A percentile compares a stretch with the other conserved stretches of the same genome.
Conservation (phyloP, 768 basidiomycete genomes). For the Lepiota brunneoincarnata region DNA sequence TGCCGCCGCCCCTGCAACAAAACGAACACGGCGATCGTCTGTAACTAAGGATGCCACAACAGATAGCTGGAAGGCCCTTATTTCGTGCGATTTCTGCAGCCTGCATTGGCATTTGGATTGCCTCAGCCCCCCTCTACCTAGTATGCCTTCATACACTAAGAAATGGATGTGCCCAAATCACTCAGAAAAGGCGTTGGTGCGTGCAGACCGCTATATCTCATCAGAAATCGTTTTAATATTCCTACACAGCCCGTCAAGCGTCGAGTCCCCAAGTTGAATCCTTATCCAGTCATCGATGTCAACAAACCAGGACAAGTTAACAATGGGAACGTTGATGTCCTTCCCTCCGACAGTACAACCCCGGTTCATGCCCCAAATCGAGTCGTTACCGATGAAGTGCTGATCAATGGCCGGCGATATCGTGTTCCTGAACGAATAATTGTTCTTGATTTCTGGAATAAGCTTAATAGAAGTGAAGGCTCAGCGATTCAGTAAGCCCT, state of each 20-base stretch:
- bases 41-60: conserved; percentile 35
- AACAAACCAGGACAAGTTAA: conserved; percentile 73
- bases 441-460: conserved; percentile 94
- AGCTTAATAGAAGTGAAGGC: conserved; percentile 48
- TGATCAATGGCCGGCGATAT: conserved; percentile 88
- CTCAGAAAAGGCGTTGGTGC: conserved; percentile 79
- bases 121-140: conserved; percentile 82
- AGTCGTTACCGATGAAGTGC: conserved; percentile 73
- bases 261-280: conserved; percentile 72
- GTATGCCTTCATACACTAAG: conserved; percentile 81
- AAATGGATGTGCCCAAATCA: conserved; percentile 99
- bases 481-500: conserved; percentile 40
- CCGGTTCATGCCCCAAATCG: conserved; percentile 30
- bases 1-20: conserved; percentile 50
- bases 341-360: conserved; percentile 59
- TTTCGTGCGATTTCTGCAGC: conserved; percentile 94
- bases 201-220: conserved; percentile 26
- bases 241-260: conserved; percentile 69
- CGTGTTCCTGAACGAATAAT: conserved; percentile 91
- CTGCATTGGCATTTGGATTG: conserved; percentile 98
- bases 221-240: conserved; percentile 11
- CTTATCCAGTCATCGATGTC: conserved; percentile 63
- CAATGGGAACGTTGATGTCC: conserved; percentile 90
- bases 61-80: conserved; percentile 69
- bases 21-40: conserved; percentile 51